Evolutionary conservation across 176 grass and related monocot genomes (phyloP).

Genomic region (Chrysopogon serrulatus): DNA sequence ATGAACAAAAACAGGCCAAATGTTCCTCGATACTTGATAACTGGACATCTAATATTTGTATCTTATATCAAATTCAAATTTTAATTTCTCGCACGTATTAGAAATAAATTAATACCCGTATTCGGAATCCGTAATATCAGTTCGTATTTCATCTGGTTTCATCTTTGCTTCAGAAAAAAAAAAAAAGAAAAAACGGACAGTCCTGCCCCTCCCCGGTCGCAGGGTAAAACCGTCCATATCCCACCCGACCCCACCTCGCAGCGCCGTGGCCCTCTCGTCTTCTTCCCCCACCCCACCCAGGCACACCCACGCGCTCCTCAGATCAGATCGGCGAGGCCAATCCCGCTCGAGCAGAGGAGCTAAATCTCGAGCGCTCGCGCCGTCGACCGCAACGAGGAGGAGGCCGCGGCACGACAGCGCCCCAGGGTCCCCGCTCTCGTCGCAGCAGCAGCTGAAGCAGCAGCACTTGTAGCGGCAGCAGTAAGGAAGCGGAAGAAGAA

Average conservation of each 20-base stretch:
- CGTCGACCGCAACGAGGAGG: background rate
- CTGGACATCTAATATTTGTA: too few relatives aligned
- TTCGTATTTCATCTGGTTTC: too few relatives aligned
- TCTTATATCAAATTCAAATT: too few relatives aligned
- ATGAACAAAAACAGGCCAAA: too few relatives aligned
- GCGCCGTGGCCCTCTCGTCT: constrained; percentile 23
- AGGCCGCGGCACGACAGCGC: background rate
- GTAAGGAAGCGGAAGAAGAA: background rate
- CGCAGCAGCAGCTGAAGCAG: too few relatives aligned
- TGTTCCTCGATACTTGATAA: too few relatives aligned
- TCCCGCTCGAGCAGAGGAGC: background rate
- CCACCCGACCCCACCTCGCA: background rate
- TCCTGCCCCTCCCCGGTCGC: background rate
- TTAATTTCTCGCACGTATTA: too few relatives aligned
- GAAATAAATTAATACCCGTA: too few relatives aligned
- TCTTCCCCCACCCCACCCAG: background rate
- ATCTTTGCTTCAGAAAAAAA: too few relatives aligned
- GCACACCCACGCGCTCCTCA: background rate
- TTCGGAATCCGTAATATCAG: too few relatives aligned
- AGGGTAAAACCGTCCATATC: constrained; percentile 33
- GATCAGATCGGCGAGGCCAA: constrained; percentile 35
- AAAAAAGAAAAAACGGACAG: too few relatives aligned
- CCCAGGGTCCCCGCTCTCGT: background rate
- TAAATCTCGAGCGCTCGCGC: background rate
- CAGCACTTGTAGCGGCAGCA: background rate